These are phyloP conservation scores for Thamnidium elegans DNA, from an alignment of 192 early-diverging fungal species.

Conservation along the genomic window DNA sequence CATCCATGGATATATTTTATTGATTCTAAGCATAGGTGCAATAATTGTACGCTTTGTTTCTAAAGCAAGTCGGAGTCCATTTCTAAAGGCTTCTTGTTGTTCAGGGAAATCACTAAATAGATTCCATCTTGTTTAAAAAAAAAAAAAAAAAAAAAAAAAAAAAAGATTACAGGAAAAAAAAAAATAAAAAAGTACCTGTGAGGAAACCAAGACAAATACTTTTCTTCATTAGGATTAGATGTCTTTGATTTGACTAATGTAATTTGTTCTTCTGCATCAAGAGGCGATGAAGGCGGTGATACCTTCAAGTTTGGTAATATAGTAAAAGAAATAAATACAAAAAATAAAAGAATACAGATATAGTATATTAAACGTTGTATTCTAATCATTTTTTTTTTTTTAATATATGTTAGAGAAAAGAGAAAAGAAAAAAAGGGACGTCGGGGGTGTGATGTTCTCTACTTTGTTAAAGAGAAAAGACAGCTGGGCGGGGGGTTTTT, in stretches of 20 bases:
- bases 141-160: constrained; percentile 2
- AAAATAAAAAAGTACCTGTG: background rate
- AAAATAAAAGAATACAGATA: constrained; percentile 7
- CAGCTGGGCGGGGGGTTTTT: too few relatives aligned
- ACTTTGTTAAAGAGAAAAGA: background rate
- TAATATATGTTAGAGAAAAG: background rate
- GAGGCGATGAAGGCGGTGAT: background rate
- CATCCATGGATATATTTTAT: constrained; percentile 11
- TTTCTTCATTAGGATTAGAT: constrained; percentile 6
- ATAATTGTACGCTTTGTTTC: constrained; percentile 28
- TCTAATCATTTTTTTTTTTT: constrained; percentile 13
- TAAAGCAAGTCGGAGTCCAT: constrained; percentile 18
- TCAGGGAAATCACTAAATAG: constrained; percentile 19
- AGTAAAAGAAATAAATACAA: constrained; percentile 4
- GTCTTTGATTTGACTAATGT: background rate
- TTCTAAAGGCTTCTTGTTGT: constrained; percentile 27
- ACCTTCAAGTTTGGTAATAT: background rate
- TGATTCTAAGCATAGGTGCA: constrained; percentile 21
- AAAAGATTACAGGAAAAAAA: background rate
- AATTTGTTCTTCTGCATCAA: background rate
- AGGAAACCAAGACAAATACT: constrained; percentile 17
- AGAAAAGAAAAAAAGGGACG: background rate
- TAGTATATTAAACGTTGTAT: constrained; percentile 6
- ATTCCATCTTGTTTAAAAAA: background rate
- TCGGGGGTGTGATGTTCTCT: background rate